Percentiles rank a stretch among this genome's conserved stretches.
Conservation (phyloP, 345 rosid species). For the Salix purpurea region DNA sequence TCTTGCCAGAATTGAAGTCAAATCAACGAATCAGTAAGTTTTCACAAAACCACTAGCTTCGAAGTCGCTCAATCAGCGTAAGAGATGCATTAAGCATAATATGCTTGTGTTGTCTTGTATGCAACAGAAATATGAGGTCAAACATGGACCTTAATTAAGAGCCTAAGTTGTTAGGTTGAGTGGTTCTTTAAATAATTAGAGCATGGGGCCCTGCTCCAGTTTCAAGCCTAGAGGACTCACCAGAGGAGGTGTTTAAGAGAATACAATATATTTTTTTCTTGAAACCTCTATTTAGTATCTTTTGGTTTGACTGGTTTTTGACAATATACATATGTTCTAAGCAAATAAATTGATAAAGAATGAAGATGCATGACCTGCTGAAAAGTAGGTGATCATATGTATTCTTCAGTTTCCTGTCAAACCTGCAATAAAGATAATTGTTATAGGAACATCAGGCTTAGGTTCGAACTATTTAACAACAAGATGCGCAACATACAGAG, state of each 20-base stretch:
- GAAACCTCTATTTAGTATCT: too few species aligned
- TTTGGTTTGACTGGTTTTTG: too few species aligned
- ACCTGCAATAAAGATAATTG: conserved; percentile 50
- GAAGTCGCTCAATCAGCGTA: background rate
- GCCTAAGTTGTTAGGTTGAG: background rate
- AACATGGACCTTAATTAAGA: background rate
- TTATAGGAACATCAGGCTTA: background rate
- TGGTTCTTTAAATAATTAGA: background rate
- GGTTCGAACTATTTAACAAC: background rate
- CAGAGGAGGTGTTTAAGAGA: background rate
- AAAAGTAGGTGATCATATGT: conserved; percentile 87
- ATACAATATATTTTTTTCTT: too few species aligned
- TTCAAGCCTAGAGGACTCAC: background rate
- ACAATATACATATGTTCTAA: too few species aligned
- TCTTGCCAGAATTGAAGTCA: background rate
- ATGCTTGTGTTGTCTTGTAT: background rate
- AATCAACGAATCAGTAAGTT: background rate
- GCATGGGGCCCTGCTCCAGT: background rate
- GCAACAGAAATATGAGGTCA: background rate
- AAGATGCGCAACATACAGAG: background rate
- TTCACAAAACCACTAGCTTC: background rate
- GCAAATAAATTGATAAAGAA: background rate
- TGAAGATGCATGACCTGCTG: conserved; percentile 61
- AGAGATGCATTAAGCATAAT: background rate
- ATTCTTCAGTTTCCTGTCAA: conserved; percentile 85